Percentiles rank a stretch among this genome's conserved stretches.
These are phyloP conservation scores for Beauveria pseudobassiana DNA, from an alignment of 2,329 filamentous ascomycete genomes.

Conservation along the genomic window DNA sequence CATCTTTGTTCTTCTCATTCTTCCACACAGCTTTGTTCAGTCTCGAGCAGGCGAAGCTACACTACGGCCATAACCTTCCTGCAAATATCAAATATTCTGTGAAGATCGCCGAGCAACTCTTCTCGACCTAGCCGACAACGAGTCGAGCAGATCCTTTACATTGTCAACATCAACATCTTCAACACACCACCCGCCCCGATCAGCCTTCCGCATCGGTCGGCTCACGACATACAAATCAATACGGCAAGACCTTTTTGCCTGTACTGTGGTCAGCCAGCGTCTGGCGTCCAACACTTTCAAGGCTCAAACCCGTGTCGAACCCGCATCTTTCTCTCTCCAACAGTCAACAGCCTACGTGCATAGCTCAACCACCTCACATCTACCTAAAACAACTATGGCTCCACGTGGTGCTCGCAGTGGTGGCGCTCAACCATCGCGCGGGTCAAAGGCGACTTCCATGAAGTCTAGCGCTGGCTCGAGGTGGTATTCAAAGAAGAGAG, in stretches of 20 bases:
- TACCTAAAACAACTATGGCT: conserved; percentile 15
- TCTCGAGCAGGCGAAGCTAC: not conserved
- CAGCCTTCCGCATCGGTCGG: not conserved
- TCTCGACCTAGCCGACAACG: not conserved
- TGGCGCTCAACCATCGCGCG: conserved; percentile 21
- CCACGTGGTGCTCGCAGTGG: conserved; percentile 15
- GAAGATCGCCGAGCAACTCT: not conserved
- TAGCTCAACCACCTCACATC: conserved; percentile 7
- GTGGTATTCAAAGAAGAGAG: conserved; percentile 44
- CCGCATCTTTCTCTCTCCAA: not conserved
- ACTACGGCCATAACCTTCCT: not conserved
- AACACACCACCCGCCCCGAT: not conserved
- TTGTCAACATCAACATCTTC: conserved; percentile 1
- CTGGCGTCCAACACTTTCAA: not conserved
- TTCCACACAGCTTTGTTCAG: not conserved
- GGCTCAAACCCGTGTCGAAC: not conserved
- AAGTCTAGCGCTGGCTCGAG: conserved; percentile 29
- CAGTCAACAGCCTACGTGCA: conserved; percentile 2
- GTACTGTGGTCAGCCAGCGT: not conserved
- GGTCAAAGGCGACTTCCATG: conserved; percentile 22
- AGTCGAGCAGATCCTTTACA: not conserved
- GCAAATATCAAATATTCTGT: not conserved
- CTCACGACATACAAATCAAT: not conserved
- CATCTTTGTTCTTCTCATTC: not conserved
- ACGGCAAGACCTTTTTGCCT: not conserved